Evolutionary conservation across 805 yeast species (phyloP).

Genomic region (Suhomyces emberorum): DNA sequence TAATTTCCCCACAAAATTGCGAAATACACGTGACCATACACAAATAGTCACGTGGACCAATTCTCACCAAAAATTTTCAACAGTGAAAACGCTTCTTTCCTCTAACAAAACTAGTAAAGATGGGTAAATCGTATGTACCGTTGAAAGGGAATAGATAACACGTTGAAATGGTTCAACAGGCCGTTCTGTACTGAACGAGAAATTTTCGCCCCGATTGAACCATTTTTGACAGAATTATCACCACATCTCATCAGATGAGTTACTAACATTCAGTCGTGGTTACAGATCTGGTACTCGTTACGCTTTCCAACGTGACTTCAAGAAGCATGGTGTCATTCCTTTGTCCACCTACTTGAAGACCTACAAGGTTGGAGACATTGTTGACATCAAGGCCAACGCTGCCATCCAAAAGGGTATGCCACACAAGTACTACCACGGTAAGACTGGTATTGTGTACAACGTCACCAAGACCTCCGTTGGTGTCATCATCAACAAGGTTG

Average conservation of each 20-base stretch:
- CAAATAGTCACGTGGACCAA: background rate
- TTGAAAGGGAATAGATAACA: too few species aligned
- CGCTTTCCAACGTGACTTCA: constrained; percentile 99
- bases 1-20: background rate
- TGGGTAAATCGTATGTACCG: constrained; percentile 39
- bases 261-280: constrained; percentile 62
- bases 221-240: too few species aligned
- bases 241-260: too few species aligned
- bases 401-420: constrained; percentile 99
- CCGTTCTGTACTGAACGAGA: too few species aligned
- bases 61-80: constrained; percentile 7
- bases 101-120: constrained; percentile 16
- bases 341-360: constrained; percentile 95
- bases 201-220: too few species aligned
- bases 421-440: constrained; percentile 99
- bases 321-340: constrained; percentile 91
- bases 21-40: background rate
- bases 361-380: constrained; percentile 99
- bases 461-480: constrained; percentile 98
- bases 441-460: constrained; percentile 98
- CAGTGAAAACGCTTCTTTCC: background rate
- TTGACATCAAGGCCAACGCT: constrained; percentile 99
- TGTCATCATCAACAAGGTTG: constrained; percentile 97
- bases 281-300: constrained; percentile 99
- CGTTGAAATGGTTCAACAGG: too few species aligned